Conservation (phyloP, 768 basidiomycete species). For the Mrakia frigida region DNA sequence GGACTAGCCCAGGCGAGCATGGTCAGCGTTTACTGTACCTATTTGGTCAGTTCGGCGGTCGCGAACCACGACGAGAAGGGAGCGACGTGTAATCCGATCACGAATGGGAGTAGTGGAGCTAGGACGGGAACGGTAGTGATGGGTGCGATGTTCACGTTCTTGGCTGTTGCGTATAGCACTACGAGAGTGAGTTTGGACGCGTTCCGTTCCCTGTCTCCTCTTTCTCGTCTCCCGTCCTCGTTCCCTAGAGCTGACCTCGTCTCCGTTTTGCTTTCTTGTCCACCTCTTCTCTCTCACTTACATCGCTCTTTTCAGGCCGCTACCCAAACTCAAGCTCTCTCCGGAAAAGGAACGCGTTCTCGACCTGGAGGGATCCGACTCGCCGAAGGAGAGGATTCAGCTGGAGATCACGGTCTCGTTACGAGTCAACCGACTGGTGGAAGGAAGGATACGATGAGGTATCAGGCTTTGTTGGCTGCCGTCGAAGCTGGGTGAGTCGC, state of each 20-base stretch:
- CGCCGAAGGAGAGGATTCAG: constrained; percentile 44
- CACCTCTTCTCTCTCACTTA: too few species aligned
- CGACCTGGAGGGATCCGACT: constrained; percentile 38
- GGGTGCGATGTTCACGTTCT: constrained; percentile 92
- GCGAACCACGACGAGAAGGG: constrained; percentile 75
- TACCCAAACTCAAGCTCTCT: constrained; percentile 85
- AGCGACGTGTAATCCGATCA: constrained; percentile 77
- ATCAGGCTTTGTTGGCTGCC: constrained; percentile 89
- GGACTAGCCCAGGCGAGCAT: constrained; percentile 92
- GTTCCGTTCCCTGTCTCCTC: too few species aligned
- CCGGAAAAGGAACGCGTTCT: constrained; percentile 52
- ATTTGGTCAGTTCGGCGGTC: constrained; percentile 87
- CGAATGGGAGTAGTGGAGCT: constrained; percentile 55
- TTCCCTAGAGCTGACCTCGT: background rate
- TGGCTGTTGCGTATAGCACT: constrained; percentile 80
- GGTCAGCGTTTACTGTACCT: constrained; percentile 97
- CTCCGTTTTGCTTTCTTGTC: background rate
- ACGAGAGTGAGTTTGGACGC: background rate
- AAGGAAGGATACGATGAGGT: constrained; percentile 76
- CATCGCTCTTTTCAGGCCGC: constrained; percentile 66
- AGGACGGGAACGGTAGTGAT: constrained; percentile 80
- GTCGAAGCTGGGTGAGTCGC: constrained; percentile 80
- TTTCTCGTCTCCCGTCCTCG: too few species aligned
- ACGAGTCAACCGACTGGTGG: constrained; percentile 65
- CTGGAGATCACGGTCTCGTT: constrained; percentile 50